These are phyloP conservation scores for Fusarium dimerum DNA, from an alignment of 2,329 filamentous ascomycete genomes.

Conservation along the genomic window DNA sequence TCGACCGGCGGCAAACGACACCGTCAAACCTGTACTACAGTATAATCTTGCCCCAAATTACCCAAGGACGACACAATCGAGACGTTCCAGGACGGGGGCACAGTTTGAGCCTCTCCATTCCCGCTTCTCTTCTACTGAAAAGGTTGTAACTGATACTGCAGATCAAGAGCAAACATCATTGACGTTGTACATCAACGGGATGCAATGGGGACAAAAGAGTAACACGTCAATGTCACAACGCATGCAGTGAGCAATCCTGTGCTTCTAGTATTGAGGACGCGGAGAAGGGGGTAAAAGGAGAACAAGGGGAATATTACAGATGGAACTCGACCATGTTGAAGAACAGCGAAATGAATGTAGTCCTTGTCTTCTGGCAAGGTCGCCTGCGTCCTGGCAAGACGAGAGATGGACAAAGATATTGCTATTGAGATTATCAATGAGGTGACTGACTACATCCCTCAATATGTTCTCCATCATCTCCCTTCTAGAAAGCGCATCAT, in stretches of 20 bases:
- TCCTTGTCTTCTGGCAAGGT: no score
- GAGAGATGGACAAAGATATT: no score
- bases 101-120: slow-evolving; percentile 7
- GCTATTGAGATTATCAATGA: no score
- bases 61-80: slow-evolving; percentile 15
- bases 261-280: background rate
- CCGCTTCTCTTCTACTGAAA: background rate
- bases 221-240: slow-evolving; percentile 18
- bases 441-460: no score
- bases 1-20: slow-evolving; percentile 18
- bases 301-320: background rate
- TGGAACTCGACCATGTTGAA: no score
- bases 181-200: slow-evolving; percentile 29
- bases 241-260: slow-evolving; percentile 12
- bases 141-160: slow-evolving; percentile 2
- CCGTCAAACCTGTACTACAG: slow-evolving; percentile 22
- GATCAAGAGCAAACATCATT: slow-evolving; percentile 29
- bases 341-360: no score
- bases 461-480: no score
- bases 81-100: slow-evolving; percentile 17
- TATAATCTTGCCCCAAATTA: slow-evolving; percentile 10
- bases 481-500: no score
- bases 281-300: background rate
- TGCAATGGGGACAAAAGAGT: slow-evolving; percentile 20
- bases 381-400: no score